Percentiles rank a stretch among this genome's conserved stretches.
Conservation (phyloP, 768 basidiomycete genomes). For the Suillus subluteus region DNA sequence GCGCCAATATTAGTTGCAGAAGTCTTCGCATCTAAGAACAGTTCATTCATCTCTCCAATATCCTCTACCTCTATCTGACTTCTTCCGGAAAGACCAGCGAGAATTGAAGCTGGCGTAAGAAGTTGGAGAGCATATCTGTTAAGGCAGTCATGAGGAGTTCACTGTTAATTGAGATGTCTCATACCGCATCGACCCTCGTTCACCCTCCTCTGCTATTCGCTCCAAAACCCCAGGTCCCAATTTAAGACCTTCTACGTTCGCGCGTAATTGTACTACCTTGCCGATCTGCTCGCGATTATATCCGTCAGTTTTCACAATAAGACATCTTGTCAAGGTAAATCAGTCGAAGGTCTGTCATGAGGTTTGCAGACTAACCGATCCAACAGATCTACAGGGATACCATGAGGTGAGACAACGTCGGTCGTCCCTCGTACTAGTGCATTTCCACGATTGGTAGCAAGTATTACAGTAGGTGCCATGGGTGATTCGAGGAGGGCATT, state of each 20-base stretch:
- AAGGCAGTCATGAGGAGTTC: slow-evolving; percentile 12
- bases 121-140: slow-evolving; percentile 88
- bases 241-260: slow-evolving; percentile 83
- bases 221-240: slow-evolving; percentile 79
- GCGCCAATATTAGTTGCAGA: slow-evolving; percentile 58
- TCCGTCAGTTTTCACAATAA: slow-evolving; percentile 91
- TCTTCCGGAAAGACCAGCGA: slow-evolving; percentile 77
- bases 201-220: slow-evolving; percentile 79
- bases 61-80: slow-evolving; percentile 86
- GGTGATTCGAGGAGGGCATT: slow-evolving; percentile 94
- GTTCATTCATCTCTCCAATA: slow-evolving; percentile 88
- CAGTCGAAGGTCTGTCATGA: slow-evolving; percentile 2
- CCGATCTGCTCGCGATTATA: slow-evolving; percentile 85
- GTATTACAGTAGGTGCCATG: slow-evolving; percentile 96
- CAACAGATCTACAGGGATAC: slow-evolving; percentile 90
- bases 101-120: slow-evolving; percentile 87
- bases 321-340: slow-evolving; percentile 54
- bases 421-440: slow-evolving; percentile 91
- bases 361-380: slow-evolving; percentile 64
- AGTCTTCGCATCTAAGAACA: slow-evolving; percentile 95
- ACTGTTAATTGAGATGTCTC: slow-evolving; percentile 23
- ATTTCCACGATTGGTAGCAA: slow-evolving; percentile 95
- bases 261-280: slow-evolving; percentile 84
- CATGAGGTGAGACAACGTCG: slow-evolving; percentile 91
- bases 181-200: slow-evolving; percentile 78